Evolutionary conservation across 345 rosid species (phyloP), one percentile per base, ranked within the genome.

Genomic region (Populus davidiana): DNA sequence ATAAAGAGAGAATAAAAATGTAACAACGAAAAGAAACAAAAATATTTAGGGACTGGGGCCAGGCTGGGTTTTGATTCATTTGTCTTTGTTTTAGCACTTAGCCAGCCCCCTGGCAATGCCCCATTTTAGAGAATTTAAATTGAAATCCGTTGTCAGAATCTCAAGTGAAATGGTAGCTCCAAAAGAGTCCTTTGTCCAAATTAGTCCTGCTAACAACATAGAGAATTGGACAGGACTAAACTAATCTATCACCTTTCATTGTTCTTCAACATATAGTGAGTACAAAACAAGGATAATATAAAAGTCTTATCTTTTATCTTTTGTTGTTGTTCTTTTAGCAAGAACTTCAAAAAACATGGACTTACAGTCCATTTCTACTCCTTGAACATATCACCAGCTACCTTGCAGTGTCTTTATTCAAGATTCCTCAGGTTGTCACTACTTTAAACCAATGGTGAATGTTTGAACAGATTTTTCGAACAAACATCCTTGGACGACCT

Each of bases 401-500:
- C 59, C 59, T 52, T 52, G n/a, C 59, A 52, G 23, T 52, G 59
- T 52, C 59, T 52, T 52, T 52, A 6, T 52, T 21, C 59, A 20
- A 52, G 59, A 52, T 52, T 52, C 59, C n/a, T 52, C 59, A 18
- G 59, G 10, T 20, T 52, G 59, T 52, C 59, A 7, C n/a, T 52
- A 20, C 59, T 21, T 50, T 18, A 17, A 50, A 7, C 56, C 56
- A 50, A 6, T 50, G 56, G 56, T 50, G 5, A 4, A 5, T 50
- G 43, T 81, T 65, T 12, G 80, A 82, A 74, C 80, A 27, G 14
- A 67, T 81, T 16, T 84, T 78, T 67, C 61, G 65, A 23, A 80
- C 82, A 3, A 81, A 69, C 10, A 31, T 84, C 20, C 76, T 75
- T 2, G 82, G 80, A 17, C 59, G 67, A 36, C 25, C 50, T 4